phyloP scores from a whole-genome alignment of 192 early-diverging fungal genomes.

The Coemansia sp. region DNA sequence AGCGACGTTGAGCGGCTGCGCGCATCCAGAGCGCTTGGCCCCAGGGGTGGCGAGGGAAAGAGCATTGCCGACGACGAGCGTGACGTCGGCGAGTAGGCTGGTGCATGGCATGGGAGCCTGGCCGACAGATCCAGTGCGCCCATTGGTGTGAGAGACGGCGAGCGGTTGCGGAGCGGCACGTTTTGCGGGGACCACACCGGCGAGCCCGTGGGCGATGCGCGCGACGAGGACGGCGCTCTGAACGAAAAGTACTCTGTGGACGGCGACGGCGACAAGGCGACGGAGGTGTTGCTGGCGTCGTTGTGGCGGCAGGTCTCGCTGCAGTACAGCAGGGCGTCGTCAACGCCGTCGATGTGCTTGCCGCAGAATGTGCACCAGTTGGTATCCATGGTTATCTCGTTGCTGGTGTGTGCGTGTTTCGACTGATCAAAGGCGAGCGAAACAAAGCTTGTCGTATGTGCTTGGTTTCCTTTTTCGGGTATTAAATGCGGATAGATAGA shows the following conservation, averaged over 20 bases:
- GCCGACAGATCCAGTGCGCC: conserved; percentile 42
- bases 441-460: not conserved
- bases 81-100: conserved; percentile 42
- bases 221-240: conserved; percentile 13
- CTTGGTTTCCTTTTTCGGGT: not conserved
- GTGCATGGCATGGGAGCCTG: conserved; percentile 46
- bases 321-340: conserved; percentile 46
- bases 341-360: conserved; percentile 47
- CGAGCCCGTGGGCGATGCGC: conserved; percentile 26
- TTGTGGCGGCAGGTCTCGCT: conserved; percentile 38
- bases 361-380: conserved; percentile 56
- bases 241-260: conserved; percentile 38
- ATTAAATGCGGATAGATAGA: not conserved
- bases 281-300: conserved; percentile 14
- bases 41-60: conserved; percentile 32
- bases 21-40: conserved; percentile 35
- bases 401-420: not conserved
- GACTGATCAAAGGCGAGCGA: not conserved
- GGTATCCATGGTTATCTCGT: conserved; percentile 34
- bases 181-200: conserved; percentile 27
- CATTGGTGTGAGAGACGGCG: conserved; percentile 49
- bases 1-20: conserved; percentile 42
- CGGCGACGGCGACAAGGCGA: conserved; percentile 12
- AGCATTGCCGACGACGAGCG: conserved; percentile 24
- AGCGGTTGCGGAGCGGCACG: conserved; percentile 32